Percentiles rank a stretch among this genome's conserved stretches.
phyloP scores from a whole-genome alignment of 1,284 basidiomycete genomes.

The Leccinum subrobustum region DNA sequence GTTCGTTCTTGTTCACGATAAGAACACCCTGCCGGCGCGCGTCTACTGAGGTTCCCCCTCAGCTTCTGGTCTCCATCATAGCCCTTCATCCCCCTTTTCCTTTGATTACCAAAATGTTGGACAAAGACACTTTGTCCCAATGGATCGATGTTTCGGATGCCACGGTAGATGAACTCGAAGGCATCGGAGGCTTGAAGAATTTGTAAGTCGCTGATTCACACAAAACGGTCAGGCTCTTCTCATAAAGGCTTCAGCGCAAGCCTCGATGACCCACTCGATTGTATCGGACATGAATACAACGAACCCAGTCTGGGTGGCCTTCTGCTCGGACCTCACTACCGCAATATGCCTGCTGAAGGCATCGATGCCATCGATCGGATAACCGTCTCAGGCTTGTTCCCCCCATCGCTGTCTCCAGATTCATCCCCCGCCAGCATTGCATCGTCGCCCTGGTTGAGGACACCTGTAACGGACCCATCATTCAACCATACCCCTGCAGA shows the following conservation, averaged over 20 bases:
- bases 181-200: conserved; percentile 18
- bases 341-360: not conserved
- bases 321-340: conserved; percentile 9
- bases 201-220: conserved; percentile 20
- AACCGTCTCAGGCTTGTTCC: conserved; percentile 2
- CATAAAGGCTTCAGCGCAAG: conserved; percentile 12
- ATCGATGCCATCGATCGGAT: not conserved
- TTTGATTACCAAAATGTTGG: conserved; percentile 10
- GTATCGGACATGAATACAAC: not conserved
- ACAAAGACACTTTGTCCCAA: conserved; percentile 16
- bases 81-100: not conserved
- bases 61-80: not conserved
- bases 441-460: conserved; percentile 27
- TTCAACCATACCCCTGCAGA: conserved; percentile 1
- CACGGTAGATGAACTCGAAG: conserved; percentile 18
- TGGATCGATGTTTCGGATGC: conserved; percentile 25
- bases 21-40: conserved; percentile 25
- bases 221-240: conserved; percentile 15
- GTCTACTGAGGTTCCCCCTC: conserved; percentile 5
- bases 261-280: conserved; percentile 3
- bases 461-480: conserved; percentile 11
- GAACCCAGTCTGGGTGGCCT: conserved; percentile 11
- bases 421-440: conserved; percentile 24
- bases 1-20: conserved; percentile 25
- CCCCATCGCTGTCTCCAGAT: conserved; percentile 29